These are phyloP conservation scores for Neurospora discreta DNA, from an alignment of 495 filamentous ascomycete genomes.

Conservation along the genomic window DNA sequence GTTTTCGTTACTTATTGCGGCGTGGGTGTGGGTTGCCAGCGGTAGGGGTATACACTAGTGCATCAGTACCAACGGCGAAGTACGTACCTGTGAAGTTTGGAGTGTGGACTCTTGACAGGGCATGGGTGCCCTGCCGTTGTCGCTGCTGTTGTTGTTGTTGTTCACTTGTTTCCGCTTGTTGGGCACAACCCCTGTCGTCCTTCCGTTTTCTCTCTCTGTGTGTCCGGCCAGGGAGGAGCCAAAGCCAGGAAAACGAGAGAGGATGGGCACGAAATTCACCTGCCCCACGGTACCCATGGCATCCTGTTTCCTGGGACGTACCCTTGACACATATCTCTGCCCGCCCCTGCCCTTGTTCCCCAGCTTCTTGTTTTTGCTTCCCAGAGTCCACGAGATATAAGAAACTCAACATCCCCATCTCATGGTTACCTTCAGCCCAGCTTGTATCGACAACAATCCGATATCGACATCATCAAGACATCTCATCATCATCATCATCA, in stretches of 20 bases:
- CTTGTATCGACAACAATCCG: conserved; percentile 1
- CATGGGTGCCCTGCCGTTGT: background rate
- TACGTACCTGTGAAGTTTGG: background rate
- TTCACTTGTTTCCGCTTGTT: background rate
- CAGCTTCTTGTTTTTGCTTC: conserved; percentile 7
- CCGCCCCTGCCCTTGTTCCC: background rate
- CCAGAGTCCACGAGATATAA: conserved; percentile 6
- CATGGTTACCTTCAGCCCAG: background rate
- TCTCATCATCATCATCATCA: too few species aligned
- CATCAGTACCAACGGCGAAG: background rate
- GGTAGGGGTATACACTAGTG: background rate
- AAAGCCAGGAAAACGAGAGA: background rate
- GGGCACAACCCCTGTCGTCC: background rate
- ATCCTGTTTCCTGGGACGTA: conserved; percentile 19
- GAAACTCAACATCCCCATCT: conserved; percentile 6
- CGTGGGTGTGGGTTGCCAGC: background rate
- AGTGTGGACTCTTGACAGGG: background rate
- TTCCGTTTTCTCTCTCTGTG: background rate
- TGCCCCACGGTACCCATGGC: conserved; percentile 16
- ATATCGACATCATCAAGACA: conserved; percentile 4
- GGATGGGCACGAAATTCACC: conserved; percentile 5
- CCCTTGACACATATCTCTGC: background rate
- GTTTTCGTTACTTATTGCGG: background rate
- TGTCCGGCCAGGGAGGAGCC: background rate
- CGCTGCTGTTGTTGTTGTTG: background rate